Base-by-base conservation (phyloP, 176 grass and related monocot species). In the Cenchrus americanus region DNA sequence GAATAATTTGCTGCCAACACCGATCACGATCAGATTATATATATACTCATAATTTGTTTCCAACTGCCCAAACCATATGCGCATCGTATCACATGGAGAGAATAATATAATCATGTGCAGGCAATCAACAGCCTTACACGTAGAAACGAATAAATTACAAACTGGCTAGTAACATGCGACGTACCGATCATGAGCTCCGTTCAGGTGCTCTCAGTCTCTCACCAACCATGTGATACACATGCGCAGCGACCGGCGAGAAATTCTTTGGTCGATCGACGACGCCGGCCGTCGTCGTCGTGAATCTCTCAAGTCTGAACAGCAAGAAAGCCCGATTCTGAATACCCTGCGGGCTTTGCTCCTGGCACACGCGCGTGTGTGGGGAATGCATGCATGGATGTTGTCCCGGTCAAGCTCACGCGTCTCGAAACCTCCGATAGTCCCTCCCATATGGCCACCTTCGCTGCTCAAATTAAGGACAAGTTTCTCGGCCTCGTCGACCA, bases 381-480 rank as follows among this genome's bases (percentile, higher is more conserved):
- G 6, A 61, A 44, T 44, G 37, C 40, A 6, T 37, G 34, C 34
- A 3, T 37, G 2, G 2, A 37, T 42, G 13, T 68, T 22, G 50
- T 17, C 40, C 18, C 47, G 8, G 14, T 13, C 3, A 53, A 77
- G 15, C 62, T 32, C 5, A 48, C 47, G 11, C 47, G 47, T 10
- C 47, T 10, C 8, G 46, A n/a, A n/a, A n/a, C n/a, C n/a, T n/a
- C n/a, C 34, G 34, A 10, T 48, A 48, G 47, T 10, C 47, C 47
- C 47, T 7, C 42, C 42, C 59, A 57, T 50, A 87, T 90, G 88
- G 84, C 79, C 17, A 62, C 47, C 72, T 81, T 90, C 49, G 69
- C 78, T 50, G 11, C 77, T 57, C 78, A 90, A 55, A 67, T 90
- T 32, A 83, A 87, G 75, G 88, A 72, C 44, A 68, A 71, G 50